Evolutionary conservation across 768 basidiomycete species (phyloP).

Genomic region (Auriscalpium vulgare): DNA sequence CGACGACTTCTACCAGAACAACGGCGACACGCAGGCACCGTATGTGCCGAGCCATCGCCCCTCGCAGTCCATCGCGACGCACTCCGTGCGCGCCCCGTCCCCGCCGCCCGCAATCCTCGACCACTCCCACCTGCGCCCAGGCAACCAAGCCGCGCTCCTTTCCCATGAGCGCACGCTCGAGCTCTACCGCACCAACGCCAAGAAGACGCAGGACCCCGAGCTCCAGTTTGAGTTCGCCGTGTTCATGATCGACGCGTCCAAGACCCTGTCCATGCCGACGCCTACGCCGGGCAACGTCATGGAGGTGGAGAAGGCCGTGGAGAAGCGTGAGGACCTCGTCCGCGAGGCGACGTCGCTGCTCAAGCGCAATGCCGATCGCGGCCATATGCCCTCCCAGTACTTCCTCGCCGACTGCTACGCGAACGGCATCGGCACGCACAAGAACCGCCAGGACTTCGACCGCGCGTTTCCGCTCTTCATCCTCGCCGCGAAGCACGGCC

Average conservation of each 20-base stretch:
- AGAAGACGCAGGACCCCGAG: slow-evolving; percentile 97
- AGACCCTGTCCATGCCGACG: slow-evolving; percentile 72
- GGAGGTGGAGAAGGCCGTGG: slow-evolving; percentile 71
- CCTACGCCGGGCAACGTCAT: slow-evolving; percentile 66
- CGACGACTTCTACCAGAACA: slow-evolving; percentile 14
- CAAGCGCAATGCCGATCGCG: slow-evolving; percentile 87
- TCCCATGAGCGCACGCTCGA: slow-evolving; percentile 95
- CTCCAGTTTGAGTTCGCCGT: slow-evolving; percentile 97
- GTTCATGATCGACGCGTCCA: slow-evolving; percentile 97
- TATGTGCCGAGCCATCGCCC: slow-evolving; percentile 2
- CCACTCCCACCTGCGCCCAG: slow-evolving; percentile 89
- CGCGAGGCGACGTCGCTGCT: slow-evolving; percentile 83
- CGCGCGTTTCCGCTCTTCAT: slow-evolving; percentile 94
- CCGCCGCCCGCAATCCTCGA: slow-evolving; percentile 72
- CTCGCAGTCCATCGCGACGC: slow-evolving; percentile 35
- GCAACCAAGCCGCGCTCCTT: slow-evolving; percentile 86
- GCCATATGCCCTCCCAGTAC: slow-evolving; percentile 92
- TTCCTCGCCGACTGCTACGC: slow-evolving; percentile 98
- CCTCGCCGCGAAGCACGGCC: slow-evolving; percentile 93
- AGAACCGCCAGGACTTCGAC: slow-evolving; percentile 92
- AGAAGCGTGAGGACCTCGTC: slow-evolving; percentile 81
- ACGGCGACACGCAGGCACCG: neutral
- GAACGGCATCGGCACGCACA: slow-evolving; percentile 92
- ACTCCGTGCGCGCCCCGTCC: slow-evolving; percentile 59
- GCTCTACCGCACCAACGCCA: slow-evolving; percentile 94